Evolutionary conservation across 140 eudicot species (phyloP), one percentile per base, ranked within the genome.

Genomic region (Eryngium alpinum): DNA sequence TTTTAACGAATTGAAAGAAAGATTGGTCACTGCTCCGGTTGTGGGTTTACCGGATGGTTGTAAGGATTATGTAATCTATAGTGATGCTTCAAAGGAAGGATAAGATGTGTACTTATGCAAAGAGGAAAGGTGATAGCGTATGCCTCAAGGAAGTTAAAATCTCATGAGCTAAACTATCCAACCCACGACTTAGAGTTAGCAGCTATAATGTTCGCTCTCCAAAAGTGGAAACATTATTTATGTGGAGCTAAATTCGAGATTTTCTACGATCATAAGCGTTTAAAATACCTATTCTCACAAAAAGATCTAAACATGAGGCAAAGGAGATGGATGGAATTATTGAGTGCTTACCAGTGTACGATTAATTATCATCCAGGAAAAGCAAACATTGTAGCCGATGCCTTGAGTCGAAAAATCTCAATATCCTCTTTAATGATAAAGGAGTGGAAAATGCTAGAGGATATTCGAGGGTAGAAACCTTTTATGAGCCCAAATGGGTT

Each of bases 61-160:
- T 7, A 13, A 57, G 27, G 31, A 25, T 10, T 79, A 1, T 63
- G 53, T 19, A 2, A 22, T 79, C 16, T 79, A 79, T 24, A 79
- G 32, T 59, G 74, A 79, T 63, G 57, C 82, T 16, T 79, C 51
- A 15, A 79, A 59, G 50, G 2, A n/a, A n/a, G n/a, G n/a, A n/a
- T n/a, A n/a, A n/a, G n/a, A n/a, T n/a, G n/a, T n/a, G n/a, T n/a
- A n/a, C 56, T 51, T 6, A 51, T 51, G 15, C 56, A 51, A 51
- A 32, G 24, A 75, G 56, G 15, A 6, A 51, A 51, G 56, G 56
- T 51, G 15, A 51, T 51, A 6, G 56, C 56, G 9, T 51, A 51
- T 9, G 56, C 56, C 56, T 51, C 56, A 9, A 51, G 56, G 15
- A 51, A 51, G 15, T 15, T 15, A 51, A 51, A 51, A 51, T 51